These are phyloP conservation scores for Haberlea rhodopensis DNA, from an alignment of 257 asterid species.

Conservation along the genomic window DNA sequence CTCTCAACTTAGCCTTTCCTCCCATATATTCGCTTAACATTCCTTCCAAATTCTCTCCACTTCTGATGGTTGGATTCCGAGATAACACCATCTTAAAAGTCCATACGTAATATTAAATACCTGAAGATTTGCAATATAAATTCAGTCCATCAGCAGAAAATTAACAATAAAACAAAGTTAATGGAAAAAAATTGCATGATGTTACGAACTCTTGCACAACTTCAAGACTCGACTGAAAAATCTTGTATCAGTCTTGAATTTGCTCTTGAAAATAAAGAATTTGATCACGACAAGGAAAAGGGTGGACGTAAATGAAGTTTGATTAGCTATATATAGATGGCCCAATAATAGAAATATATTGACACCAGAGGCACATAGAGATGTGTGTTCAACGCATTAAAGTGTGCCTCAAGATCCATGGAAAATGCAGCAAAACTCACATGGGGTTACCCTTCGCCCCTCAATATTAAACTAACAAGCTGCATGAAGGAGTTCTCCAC, in stretches of 20 bases:
- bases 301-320: slow-evolving; percentile 18
- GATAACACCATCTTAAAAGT: slow-evolving; percentile 38
- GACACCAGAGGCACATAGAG: background rate
- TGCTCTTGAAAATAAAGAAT: background rate
- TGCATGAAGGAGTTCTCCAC: slow-evolving; percentile 37
- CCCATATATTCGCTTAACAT: slow-evolving; percentile 71
- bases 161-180: background rate
- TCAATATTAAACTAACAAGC: slow-evolving; percentile 15
- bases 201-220: background rate
- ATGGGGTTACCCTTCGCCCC: slow-evolving; percentile 55
- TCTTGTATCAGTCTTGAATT: background rate
- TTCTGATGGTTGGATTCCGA: slow-evolving; percentile 36
- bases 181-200: background rate
- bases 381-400: slow-evolving; percentile 37
- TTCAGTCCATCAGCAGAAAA: background rate
- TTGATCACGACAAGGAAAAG: background rate
- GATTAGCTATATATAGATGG: slow-evolving; percentile 24
- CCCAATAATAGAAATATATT: slow-evolving; percentile 29
- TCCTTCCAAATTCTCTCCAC: slow-evolving; percentile 75
- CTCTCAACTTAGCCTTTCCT: slow-evolving; percentile 39
- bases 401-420: slow-evolving; percentile 54
- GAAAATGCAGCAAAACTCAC: slow-evolving; percentile 73
- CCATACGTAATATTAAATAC: background rate
- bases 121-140: slow-evolving; percentile 17
- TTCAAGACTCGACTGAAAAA: background rate